Percentiles rank a stretch among this genome's conserved stretches.
Conservation (phyloP, 2,329 filamentous ascomycete species). For the Sporothrix euskadiensis region DNA sequence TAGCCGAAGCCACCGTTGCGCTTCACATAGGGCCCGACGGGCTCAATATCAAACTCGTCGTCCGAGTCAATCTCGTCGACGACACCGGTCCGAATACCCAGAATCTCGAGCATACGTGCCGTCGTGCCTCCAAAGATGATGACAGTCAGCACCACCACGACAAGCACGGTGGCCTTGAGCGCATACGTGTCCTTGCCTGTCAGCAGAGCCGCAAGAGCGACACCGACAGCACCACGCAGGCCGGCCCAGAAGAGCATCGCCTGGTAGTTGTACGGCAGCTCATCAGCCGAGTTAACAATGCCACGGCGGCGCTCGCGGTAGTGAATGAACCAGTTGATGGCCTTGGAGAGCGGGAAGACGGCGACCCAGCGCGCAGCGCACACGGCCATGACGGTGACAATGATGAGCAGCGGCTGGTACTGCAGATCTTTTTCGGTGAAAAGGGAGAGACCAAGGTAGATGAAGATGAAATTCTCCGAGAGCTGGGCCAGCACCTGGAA, state of each 20-base stretch:
- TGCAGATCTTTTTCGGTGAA: conserved; percentile 87
- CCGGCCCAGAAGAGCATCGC: conserved; percentile 99
- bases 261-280: conserved; percentile 92
- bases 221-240: conserved; percentile 89
- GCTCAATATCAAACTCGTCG: conserved; percentile 96
- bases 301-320: conserved; percentile 79
- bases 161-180: conserved; percentile 89
- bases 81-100: conserved; percentile 94
- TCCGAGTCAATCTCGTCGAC: conserved; percentile 97
- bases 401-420: conserved; percentile 93
- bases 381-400: conserved; percentile 87
- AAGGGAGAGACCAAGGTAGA: conserved; percentile 90
- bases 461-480: conserved; percentile 99
- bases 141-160: conserved; percentile 94
- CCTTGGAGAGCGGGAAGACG: conserved; percentile 85
- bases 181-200: conserved; percentile 78
- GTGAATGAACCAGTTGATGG: conserved; percentile 90
- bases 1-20: conserved; percentile 79
- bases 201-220: conserved; percentile 87
- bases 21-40: conserved; percentile 74
- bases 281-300: conserved; percentile 70
- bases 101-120: conserved; percentile 93
- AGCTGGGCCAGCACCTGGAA: conserved; percentile 94
- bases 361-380: conserved; percentile 90
- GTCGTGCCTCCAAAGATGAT: conserved; percentile 99